Percentiles rank a stretch among this genome's conserved stretches.
These are phyloP conservation scores for Lactarius hatsudake DNA, from an alignment of 768 basidiomycete species.

Conservation along the genomic window DNA sequence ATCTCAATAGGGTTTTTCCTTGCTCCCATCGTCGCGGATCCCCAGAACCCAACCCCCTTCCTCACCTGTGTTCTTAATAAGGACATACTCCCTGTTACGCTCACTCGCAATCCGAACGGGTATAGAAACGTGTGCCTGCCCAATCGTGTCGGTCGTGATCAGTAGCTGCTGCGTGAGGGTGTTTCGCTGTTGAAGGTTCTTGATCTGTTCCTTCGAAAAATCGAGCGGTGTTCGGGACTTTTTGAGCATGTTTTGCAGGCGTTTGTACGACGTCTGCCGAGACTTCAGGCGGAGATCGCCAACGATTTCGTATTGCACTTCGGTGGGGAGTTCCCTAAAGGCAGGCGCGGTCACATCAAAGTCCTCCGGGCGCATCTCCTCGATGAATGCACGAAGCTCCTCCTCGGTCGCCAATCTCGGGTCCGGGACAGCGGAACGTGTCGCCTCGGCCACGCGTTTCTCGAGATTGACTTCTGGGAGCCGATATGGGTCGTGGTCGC, in stretches of 20 bases:
- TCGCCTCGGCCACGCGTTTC: conserved; percentile 57
- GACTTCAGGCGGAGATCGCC: conserved; percentile 94
- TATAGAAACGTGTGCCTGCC: conserved; percentile 84
- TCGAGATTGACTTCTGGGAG: conserved; percentile 81
- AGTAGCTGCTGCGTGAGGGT: conserved; percentile 89
- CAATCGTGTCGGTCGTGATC: conserved; percentile 88
- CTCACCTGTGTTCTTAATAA: conserved; percentile 85
- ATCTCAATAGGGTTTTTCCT: conserved; percentile 83
- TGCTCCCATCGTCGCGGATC: conserved; percentile 82
- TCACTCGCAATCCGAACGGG: conserved; percentile 95
- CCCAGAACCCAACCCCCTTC: conserved; percentile 95
- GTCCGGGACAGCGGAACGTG: conserved; percentile 65
- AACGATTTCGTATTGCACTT: conserved; percentile 97
- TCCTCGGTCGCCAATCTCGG: conserved; percentile 95
- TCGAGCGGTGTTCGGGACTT: conserved; percentile 81
- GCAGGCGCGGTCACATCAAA: conserved; percentile 88
- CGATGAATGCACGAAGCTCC: conserved; percentile 88
- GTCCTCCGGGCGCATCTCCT: conserved; percentile 94
- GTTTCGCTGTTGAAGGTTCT: conserved; percentile 85
- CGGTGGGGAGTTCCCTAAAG: conserved; percentile 90
- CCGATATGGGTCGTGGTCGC: conserved; percentile 89
- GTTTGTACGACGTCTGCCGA: conserved; percentile 88
- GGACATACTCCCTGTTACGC: conserved; percentile 90
- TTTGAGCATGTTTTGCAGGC: conserved; percentile 86
- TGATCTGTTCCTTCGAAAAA: conserved; percentile 95